phyloP scores from a whole-genome alignment of 345 rosid genomes.

The Syzygium grande region DNA sequence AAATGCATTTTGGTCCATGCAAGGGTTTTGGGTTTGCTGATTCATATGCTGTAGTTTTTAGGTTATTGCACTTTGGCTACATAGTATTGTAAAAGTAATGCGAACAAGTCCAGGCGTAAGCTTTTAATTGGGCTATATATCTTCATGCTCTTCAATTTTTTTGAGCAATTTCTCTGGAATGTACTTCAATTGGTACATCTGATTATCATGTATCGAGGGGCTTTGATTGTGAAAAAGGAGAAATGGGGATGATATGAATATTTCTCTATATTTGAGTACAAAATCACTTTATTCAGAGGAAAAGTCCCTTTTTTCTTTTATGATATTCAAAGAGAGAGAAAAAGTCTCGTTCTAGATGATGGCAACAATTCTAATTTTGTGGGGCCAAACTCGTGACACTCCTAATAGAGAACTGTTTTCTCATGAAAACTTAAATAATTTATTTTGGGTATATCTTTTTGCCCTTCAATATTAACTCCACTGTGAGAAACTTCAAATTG shows the following conservation, averaged over 20 bases:
- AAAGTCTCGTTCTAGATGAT: neutral
- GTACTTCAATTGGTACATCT: neutral
- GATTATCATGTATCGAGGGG: neutral
- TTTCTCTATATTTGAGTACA: neutral
- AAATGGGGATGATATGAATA: neutral
- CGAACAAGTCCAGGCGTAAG: neutral
- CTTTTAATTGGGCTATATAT: neutral
- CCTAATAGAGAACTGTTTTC: neutral
- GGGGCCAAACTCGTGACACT: neutral
- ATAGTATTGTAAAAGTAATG: neutral
- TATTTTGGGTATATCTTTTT: neutral
- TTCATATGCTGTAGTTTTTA: neutral
- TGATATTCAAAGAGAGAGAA: neutral
- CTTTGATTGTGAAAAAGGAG: neutral
- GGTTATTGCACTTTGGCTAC: neutral
- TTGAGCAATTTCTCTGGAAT: neutral
- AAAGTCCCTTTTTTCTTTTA: neutral
- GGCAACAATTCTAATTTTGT: neutral
- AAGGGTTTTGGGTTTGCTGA: neutral
- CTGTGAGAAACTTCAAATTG: neutral
- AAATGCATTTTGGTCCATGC: neutral
- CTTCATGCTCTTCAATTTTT: neutral
- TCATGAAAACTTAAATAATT: neutral
- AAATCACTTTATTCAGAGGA: neutral
- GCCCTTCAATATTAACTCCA: neutral